These are phyloP conservation scores for Stenogyne calaminthoides DNA, from an alignment of 305 asterid genomes.

Conservation along the genomic window DNA sequence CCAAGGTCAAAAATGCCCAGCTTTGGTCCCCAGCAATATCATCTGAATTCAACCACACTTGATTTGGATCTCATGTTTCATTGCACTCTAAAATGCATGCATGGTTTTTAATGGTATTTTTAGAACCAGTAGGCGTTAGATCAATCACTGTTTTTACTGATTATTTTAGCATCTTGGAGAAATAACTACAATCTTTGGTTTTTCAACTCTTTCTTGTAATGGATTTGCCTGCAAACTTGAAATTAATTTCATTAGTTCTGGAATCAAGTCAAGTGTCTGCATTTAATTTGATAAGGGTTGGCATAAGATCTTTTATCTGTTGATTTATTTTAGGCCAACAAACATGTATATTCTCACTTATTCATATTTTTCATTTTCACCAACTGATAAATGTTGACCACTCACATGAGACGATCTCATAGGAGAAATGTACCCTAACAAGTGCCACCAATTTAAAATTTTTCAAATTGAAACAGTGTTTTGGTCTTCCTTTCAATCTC, in stretches of 20 bases:
- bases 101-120: background rate
- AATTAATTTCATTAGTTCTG: background rate
- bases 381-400: background rate
- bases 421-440: too few species aligned
- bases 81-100: background rate
- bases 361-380: background rate
- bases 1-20: slow-evolving; percentile 90
- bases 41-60: background rate
- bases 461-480: too few species aligned
- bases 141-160: too few species aligned
- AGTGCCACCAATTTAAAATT: too few species aligned
- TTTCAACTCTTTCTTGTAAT: background rate
- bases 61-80: too few species aligned
- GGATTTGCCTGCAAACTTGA: too few species aligned
- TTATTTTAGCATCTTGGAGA: background rate
- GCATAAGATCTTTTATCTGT: too few species aligned
- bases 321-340: too few species aligned
- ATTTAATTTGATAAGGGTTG: too few species aligned
- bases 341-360: too few species aligned
- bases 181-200: background rate
- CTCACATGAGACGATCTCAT: background rate
- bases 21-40: slow-evolving; percentile 57
- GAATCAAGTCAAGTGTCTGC: background rate
- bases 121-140: too few species aligned
- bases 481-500: too few species aligned